These are phyloP conservation scores for Zygoascus biomembranicola DNA, from an alignment of 805 yeast genomes.

Conservation along the genomic window DNA sequence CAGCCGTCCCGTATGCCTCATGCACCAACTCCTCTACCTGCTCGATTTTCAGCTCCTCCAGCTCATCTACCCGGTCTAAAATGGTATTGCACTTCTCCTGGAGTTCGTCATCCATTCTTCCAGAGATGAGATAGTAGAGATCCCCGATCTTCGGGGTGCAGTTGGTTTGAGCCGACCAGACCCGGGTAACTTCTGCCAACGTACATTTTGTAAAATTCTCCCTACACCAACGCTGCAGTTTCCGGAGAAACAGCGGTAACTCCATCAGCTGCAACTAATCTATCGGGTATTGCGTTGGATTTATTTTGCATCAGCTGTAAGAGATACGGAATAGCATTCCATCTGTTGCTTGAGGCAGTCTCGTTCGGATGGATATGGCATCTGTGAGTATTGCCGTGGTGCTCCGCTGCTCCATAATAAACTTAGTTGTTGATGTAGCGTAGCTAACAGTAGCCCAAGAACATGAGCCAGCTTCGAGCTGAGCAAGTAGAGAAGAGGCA, in stretches of 20 bases:
- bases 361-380: not conserved
- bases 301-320: not conserved
- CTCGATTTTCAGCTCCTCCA: slow-evolving; percentile 36
- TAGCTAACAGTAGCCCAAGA: not conserved
- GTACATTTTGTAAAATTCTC: not conserved
- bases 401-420: not conserved
- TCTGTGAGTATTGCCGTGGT: not conserved
- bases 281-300: not conserved
- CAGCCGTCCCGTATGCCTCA: slow-evolving; percentile 10
- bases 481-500: slow-evolving; percentile 40
- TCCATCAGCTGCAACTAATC: not conserved
- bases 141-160: not conserved
- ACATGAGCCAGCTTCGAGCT: slow-evolving; percentile 35
- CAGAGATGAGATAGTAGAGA: not conserved
- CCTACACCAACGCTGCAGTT: not conserved
- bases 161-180: not conserved
- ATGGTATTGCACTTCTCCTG: slow-evolving; percentile 24
- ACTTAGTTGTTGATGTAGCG: not conserved
- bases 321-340: no score
- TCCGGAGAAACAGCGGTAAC: not conserved
- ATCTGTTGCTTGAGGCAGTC: not conserved
- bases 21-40: slow-evolving; percentile 30
- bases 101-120: slow-evolving; percentile 3
- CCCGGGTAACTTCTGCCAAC: not conserved
- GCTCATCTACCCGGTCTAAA: slow-evolving; percentile 24